Evolutionary conservation across 345 rosid species (phyloP).

Genomic region (Arabidopsis thaliana): TAIR10.1 NC_003070.9:18622501-18623000

Average conservation of each 20-base stretch:
- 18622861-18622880: constrained; percentile 75
- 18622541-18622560: constrained; percentile 76
- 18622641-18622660: constrained; percentile 65
- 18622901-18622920: constrained; percentile 52
- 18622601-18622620: constrained; percentile 56
- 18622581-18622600: constrained; percentile 48
- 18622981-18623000: constrained; percentile 54
- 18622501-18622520: constrained; percentile 43
- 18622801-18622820: constrained; percentile 56
- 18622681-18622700: constrained; percentile 48
- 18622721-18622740: constrained; percentile 48
- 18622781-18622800: constrained; percentile 63
- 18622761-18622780: constrained; percentile 68
- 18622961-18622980: constrained; percentile 57
- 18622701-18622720: constrained; percentile 38
- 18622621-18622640: constrained; percentile 52
- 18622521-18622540: constrained; percentile 60
- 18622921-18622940: constrained; percentile 66
- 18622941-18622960: constrained; percentile 60
- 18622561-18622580: constrained; percentile 70
- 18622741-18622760: constrained; percentile 53
- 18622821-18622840: constrained; percentile 59
- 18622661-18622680: constrained; percentile 62
- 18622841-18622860: constrained; percentile 61
- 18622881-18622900: constrained; percentile 58